Conservation (phyloP, 1,139 yeast species). For the Kazachstania sp. region DNA sequence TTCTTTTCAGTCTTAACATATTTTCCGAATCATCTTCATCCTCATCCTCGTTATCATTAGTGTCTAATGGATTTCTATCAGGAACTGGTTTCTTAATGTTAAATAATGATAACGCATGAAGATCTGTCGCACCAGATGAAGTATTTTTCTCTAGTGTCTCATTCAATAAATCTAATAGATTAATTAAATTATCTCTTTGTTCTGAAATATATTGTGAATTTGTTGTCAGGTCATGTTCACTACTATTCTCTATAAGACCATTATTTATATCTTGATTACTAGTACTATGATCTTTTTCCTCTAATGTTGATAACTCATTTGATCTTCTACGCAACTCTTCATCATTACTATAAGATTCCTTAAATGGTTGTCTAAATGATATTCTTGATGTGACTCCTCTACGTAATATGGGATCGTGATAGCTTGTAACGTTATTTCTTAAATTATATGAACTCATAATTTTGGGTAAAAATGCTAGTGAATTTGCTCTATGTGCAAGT, state of each 20-base stretch:
- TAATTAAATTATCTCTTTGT: slow-evolving; percentile 23
- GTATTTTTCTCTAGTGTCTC: slow-evolving; percentile 32
- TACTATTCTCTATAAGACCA: background rate
- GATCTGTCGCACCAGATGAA: slow-evolving; percentile 31
- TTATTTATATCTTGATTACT: background rate
- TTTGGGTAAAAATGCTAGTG: slow-evolving; percentile 14
- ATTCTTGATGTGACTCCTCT: slow-evolving; percentile 1
- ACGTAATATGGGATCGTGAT: background rate
- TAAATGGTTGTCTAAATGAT: slow-evolving; percentile 9
- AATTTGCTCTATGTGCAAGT: slow-evolving; percentile 11
- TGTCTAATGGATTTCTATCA: slow-evolving; percentile 29
- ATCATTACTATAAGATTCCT: background rate
- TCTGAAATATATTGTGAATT: slow-evolving; percentile 12
- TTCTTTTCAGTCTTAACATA: slow-evolving; percentile 36
- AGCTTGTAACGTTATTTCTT: background rate
- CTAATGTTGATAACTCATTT: background rate
- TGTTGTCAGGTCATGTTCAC: slow-evolving; percentile 4
- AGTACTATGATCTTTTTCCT: background rate
- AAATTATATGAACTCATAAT: slow-evolving; percentile 7
- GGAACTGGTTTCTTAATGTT: slow-evolving; percentile 36
- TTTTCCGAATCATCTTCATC: background rate
- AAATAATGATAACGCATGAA: slow-evolving; percentile 28
- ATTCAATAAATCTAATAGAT: slow-evolving; percentile 25
- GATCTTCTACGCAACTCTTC: background rate
- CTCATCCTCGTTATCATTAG: slow-evolving; percentile 17